A percentile compares a stretch with the other conserved stretches of the same genome.
Evolutionary conservation across 768 basidiomycete genomes (phyloP).

Genomic region (Kwoniella bestiolae): DNA sequence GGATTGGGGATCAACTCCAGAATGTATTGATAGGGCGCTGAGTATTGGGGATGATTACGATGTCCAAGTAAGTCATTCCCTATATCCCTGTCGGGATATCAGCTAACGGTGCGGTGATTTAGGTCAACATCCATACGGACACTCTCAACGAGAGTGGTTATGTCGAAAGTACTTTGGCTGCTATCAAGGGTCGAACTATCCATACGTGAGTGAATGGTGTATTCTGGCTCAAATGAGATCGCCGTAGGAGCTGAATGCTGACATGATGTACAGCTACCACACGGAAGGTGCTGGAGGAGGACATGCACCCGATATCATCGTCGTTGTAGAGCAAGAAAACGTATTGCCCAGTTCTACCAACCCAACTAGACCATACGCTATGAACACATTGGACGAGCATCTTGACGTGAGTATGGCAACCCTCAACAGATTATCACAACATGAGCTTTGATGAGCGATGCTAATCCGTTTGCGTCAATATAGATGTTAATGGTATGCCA

Average conservation of each 20-base stretch:
- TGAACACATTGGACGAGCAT: conserved; percentile 94
- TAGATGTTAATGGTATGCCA: conserved; percentile 99
- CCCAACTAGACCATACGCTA: conserved; percentile 88
- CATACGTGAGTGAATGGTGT: conserved; percentile 65
- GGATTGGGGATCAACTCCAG: conserved; percentile 94
- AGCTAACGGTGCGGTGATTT: too few species aligned
- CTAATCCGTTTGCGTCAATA: neutral
- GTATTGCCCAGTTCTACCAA: conserved; percentile 96
- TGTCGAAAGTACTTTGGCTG: conserved; percentile 89
- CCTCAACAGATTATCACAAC: too few species aligned
- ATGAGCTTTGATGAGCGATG: neutral
- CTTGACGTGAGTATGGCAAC: conserved; percentile 75
- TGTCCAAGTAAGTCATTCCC: conserved; percentile 83
- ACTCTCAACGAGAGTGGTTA: conserved; percentile 97
- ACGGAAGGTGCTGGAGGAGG: conserved; percentile 96
- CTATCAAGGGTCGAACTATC: conserved; percentile 87
- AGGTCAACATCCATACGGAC: conserved; percentile 95
- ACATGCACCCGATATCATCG: conserved; percentile 97
- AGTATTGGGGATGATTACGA: conserved; percentile 87
- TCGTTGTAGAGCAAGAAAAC: conserved; percentile 86
- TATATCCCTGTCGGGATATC: too few species aligned
- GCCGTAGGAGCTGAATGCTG: neutral
- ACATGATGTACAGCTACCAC: conserved; percentile 65
- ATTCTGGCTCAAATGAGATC: neutral
- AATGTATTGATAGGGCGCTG: conserved; percentile 74